Evolutionary conservation across 768 basidiomycete genomes (phyloP), one percentile per base, ranked within the genome.

Genomic region (Tylopilus subfusipes): DNA sequence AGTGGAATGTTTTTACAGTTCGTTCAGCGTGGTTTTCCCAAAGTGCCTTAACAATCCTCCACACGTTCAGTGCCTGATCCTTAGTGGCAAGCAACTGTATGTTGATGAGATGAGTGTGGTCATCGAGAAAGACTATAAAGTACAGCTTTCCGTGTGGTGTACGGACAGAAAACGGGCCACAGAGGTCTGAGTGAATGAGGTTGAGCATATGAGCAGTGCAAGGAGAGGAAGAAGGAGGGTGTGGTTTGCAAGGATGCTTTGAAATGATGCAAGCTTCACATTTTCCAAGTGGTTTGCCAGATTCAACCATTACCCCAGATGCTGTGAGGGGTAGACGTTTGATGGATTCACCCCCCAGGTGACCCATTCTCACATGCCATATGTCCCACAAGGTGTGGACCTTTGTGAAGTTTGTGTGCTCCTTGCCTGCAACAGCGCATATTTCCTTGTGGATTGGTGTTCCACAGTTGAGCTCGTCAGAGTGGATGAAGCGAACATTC

Each of bases 171-270:
- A 63, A 71, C 0, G 68, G 69, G 0, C 67, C 68, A 46, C 62
- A 68, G 0, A 60, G 48, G 21, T 70, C 65, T n/a, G 65, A 61
- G n/a, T 72, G 71, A 0, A 70, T 45, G 0, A 69, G 53, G 0
- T 69, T 60, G 2, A 67, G 59, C 13, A 67, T 27, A 0, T 49
- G 7, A 0, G 13, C 4, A 0, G 63, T 61, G 5, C 36, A 31
- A 0, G 27, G 18, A 1, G 2, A 2, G 1, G 11, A 19, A 1
- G 52, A 60, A 0, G 45, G 18, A 0, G 19, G 42, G 12, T 48
- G 31, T 0, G 53, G 46, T 2, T 34, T 9, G 5, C 21, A 6
- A 2, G 48, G 50, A 8, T 49, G 11, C 11, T 49, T 49, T 4
- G 25, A 1, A 4, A 49, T 5, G 1, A 49, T 30, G 9, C 48